Conservation (phyloP, 192 early-diverging fungal genomes). For the Rhizophagus clarus region DNA sequence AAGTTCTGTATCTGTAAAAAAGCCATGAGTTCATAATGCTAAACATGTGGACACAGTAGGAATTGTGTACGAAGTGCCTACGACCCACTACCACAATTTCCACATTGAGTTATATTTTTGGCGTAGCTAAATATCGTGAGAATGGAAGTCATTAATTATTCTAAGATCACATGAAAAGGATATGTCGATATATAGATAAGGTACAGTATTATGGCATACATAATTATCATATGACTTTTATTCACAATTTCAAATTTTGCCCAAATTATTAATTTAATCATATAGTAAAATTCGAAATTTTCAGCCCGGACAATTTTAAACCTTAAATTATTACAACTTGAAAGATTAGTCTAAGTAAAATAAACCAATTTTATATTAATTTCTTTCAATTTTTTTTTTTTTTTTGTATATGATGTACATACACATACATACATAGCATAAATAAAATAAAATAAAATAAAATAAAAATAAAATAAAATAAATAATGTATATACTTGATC, state of each 20-base stretch:
- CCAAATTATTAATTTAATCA: too few species aligned
- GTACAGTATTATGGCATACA: too few species aligned
- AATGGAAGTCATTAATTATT: background rate
- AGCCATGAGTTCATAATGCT: background rate
- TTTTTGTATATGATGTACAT: background rate
- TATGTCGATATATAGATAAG: too few species aligned
- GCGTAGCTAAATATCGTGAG: background rate
- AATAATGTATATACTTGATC: background rate
- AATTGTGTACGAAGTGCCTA: too few species aligned
- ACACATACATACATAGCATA: background rate
- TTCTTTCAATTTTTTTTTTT: background rate
- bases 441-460: background rate
- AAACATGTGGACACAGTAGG: constrained; percentile 10
- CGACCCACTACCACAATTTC: background rate
- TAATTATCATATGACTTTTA: too few species aligned
- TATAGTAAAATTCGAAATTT: too few species aligned
- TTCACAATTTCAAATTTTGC: too few species aligned
- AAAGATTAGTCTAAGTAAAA: background rate
- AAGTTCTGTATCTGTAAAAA: background rate
- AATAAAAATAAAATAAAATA: background rate
- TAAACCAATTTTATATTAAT: background rate
- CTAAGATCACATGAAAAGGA: too few species aligned
- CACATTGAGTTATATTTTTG: background rate
- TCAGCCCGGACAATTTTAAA: too few species aligned
- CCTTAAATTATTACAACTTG: background rate